Evolutionary conservation across 768 basidiomycete species (phyloP).

Genomic region (Hygrophorus russula): DNA sequence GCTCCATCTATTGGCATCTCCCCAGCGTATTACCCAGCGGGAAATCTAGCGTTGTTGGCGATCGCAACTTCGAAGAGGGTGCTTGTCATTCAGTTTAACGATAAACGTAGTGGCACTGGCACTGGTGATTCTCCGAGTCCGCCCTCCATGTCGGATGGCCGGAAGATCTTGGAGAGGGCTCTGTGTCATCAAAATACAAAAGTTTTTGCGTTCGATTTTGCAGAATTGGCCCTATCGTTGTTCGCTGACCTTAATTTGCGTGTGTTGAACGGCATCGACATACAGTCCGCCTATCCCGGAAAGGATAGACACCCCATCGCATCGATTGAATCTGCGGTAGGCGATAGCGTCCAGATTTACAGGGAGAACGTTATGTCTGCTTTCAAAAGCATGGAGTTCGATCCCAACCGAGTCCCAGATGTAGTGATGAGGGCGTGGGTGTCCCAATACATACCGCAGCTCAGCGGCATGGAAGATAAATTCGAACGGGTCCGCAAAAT

Average conservation of each 20-base stretch:
- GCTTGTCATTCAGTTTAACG: constrained; percentile 10
- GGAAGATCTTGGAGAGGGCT: constrained; percentile 25
- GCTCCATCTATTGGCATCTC: constrained; percentile 33
- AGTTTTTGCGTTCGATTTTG: constrained; percentile 46
- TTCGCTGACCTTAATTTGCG: constrained; percentile 29
- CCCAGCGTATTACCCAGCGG: constrained; percentile 32
- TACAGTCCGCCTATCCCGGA: constrained; percentile 39
- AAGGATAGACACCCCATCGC: constrained; percentile 26
- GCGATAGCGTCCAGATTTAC: constrained; percentile 23
- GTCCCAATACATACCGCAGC: constrained; percentile 31
- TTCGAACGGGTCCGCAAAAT: constrained; percentile 33
- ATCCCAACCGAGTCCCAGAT: constrained; percentile 15
- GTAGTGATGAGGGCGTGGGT: constrained; percentile 38
- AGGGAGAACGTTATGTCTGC: constrained; percentile 23
- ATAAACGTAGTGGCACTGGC: constrained; percentile 6
- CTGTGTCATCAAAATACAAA: constrained; percentile 33
- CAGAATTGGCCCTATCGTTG: constrained; percentile 35
- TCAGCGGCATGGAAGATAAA: constrained; percentile 28
- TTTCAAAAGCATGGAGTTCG: constrained; percentile 18
- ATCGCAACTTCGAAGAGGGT: constrained; percentile 29
- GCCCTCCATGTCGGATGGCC: constrained; percentile 11
- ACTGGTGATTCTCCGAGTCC: neutral
- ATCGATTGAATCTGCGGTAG: constrained; percentile 30
- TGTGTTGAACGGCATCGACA: constrained; percentile 40
- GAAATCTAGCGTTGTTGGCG: constrained; percentile 34